Evolutionary conservation across 176 grass and related monocot species (phyloP).

Genomic region (Dendrocalamus sinicus): DNA sequence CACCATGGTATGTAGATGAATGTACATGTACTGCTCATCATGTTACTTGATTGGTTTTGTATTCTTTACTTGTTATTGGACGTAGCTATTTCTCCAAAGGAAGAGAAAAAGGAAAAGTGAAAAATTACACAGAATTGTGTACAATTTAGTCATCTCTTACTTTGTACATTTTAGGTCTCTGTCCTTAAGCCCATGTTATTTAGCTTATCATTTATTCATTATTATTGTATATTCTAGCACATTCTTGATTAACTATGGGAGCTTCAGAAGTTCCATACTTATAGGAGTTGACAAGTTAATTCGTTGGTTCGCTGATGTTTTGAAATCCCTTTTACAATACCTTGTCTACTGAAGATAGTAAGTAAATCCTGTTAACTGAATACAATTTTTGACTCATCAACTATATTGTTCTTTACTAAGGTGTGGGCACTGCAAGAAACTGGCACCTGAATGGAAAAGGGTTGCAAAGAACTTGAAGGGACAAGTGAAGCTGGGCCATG

Average conservation of each 20-base stretch:
- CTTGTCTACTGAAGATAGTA: not conserved
- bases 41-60: slow-evolving; percentile 21
- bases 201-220: not conserved
- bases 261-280: slow-evolving; percentile 3
- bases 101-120: not conserved
- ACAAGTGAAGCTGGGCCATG: slow-evolving; percentile 93
- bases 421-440: slow-evolving; percentile 99
- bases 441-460: slow-evolving; percentile 98
- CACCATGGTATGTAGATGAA: slow-evolving; percentile 79
- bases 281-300: slow-evolving; percentile 4
- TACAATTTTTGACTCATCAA: slow-evolving; percentile 17
- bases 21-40: not conserved
- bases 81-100: not conserved
- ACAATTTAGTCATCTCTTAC: not conserved
- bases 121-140: not conserved
- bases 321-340: not conserved
- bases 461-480: slow-evolving; percentile 94
- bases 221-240: slow-evolving; percentile 9
- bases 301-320: not conserved
- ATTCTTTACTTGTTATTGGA: slow-evolving; percentile 21
- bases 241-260: slow-evolving; percentile 13
- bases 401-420: slow-evolving; percentile 51
- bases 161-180: not conserved
- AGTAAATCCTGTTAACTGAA: slow-evolving; percentile 8
- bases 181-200: not conserved